Evolutionary conservation across 148 eudicot species (phyloP), one percentile per base, ranked within the genome.

Genomic region (Gaultheria prostrata): DNA sequence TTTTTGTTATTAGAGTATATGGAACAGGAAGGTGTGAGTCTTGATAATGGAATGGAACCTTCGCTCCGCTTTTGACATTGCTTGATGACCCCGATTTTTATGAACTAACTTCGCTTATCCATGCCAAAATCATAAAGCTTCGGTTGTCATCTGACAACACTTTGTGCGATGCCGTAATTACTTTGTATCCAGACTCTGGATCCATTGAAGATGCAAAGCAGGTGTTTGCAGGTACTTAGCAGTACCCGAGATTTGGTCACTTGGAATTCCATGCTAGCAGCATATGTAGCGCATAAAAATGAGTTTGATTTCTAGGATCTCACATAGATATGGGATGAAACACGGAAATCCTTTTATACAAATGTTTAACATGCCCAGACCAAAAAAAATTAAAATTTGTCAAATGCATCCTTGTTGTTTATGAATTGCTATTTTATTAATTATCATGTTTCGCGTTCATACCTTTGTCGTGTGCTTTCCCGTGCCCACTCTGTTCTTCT

Each of bases 231-330:
- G 59, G 82, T 89, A 85, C 85, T n/a, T 70, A 63, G 56, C 50
- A 85, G 69, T 65, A 83, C 83, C n/a, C 86, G 86, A 77, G 95
- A 94, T 84, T 83, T 88, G 50, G 91, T 94, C 28, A 90, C 97
- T 14, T 93, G 98, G 98, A 93, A 94, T 82, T 91, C 95, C 78
- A 89, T 94, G 94, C 80, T 93, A 79, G 93, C 90, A 24, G 94
- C 94, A 10, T 92, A 89, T 73, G 75, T 89, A 32, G 86, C 80
- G 35, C 89, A 90, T 88, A 88, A 39, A 39, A 39, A 6, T 39
- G 43, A 0, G 43, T 39, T 39, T 6, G 6, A 39, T 6, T 39
- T 39, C 43, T 39, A 39, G 43, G 6, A 4, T 39, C 43, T 39
- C 43, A 5, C 43, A 39, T 4, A 39, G 43, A 39, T 39, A 39